A percentile compares a stretch with the other conserved stretches of the same genome.
These are phyloP conservation scores for Fusarium sp. DNA, from an alignment of 2,329 filamentous ascomycete genomes.

Conservation along the genomic window DNA sequence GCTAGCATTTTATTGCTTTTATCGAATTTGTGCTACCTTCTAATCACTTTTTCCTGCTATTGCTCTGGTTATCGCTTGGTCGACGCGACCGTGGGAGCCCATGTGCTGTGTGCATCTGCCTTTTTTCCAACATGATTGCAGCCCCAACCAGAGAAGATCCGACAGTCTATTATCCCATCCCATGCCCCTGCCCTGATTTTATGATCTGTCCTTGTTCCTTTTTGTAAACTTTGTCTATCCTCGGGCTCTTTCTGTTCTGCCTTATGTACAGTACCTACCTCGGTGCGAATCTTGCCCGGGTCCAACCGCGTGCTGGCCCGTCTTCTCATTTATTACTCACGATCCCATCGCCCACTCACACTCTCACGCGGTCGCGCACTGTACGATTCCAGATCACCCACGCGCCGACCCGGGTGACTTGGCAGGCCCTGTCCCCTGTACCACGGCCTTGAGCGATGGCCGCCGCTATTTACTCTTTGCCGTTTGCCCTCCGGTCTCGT, in stretches of 20 bases:
- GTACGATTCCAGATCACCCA: conserved; percentile 40
- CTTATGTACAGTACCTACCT: neutral
- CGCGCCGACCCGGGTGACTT: conserved; percentile 39
- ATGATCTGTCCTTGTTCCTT: neutral
- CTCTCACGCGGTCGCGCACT: conserved; percentile 30
- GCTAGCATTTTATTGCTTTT: conserved; percentile 15
- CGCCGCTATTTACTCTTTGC: conserved; percentile 10
- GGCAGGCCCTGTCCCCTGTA: conserved; percentile 39
- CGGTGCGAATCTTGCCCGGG: neutral
- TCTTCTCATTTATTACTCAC: conserved; percentile 36
- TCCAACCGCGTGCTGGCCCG: conserved; percentile 11
- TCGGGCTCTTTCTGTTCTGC: neutral
- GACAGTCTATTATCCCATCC: neutral
- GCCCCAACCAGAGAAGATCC: conserved; percentile 12
- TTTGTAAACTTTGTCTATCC: neutral
- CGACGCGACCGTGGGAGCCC: conserved; percentile 8
- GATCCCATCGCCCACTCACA: conserved; percentile 34
- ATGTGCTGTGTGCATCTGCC: conserved; percentile 15
- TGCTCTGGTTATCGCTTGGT: neutral
- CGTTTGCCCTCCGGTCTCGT: neutral
- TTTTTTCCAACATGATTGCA: conserved; percentile 20
- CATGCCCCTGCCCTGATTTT: neutral
- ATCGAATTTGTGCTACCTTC: conserved; percentile 1
- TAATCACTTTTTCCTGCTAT: neutral
- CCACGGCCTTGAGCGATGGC: conserved; percentile 24